Conservation (phyloP, 306 rosid genomes). For the Begonia peltatifolia region DNA sequence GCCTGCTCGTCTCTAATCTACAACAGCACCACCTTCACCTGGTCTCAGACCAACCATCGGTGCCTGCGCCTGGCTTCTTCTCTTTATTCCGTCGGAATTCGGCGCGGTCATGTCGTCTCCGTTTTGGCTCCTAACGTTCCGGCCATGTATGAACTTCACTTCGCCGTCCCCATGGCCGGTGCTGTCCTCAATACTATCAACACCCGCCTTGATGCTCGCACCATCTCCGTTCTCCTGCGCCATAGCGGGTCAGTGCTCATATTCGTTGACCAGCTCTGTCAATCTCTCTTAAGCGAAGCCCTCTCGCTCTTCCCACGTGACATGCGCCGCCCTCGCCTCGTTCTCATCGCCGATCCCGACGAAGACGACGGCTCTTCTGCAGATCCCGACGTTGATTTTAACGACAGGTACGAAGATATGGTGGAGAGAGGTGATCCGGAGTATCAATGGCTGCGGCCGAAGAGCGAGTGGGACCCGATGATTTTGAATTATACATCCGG, state of each 20-base stretch:
- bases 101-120: conserved; percentile 33
- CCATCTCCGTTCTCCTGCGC: conserved; percentile 38
- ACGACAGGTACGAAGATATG: conserved; percentile 26
- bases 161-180: conserved; percentile 63
- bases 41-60: conserved; percentile 50
- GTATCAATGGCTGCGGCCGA: conserved; percentile 41
- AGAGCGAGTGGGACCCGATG: conserved; percentile 62
- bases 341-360: conserved; percentile 31
- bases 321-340: conserved; percentile 18
- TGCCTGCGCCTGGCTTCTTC: conserved; percentile 60
- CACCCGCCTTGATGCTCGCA: conserved; percentile 42
- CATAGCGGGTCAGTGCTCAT: conserved; percentile 53
- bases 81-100: conserved; percentile 20
- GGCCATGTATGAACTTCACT: conserved; percentile 63
- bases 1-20: conserved; percentile 29
- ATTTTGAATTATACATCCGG: conserved; percentile 64
- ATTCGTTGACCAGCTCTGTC: conserved; percentile 32
- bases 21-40: conserved; percentile 24
- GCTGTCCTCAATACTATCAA: conserved; percentile 51
- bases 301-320: conserved; percentile 24
- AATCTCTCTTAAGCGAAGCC: conserved; percentile 19
- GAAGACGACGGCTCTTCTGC: not conserved
- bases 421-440: conserved; percentile 30
- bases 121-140: conserved; percentile 49
- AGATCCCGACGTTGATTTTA: not conserved